Evolutionary conservation across 2,329 filamentous ascomycete genomes (phyloP).

Genomic region (Xylariales sp.): DNA sequence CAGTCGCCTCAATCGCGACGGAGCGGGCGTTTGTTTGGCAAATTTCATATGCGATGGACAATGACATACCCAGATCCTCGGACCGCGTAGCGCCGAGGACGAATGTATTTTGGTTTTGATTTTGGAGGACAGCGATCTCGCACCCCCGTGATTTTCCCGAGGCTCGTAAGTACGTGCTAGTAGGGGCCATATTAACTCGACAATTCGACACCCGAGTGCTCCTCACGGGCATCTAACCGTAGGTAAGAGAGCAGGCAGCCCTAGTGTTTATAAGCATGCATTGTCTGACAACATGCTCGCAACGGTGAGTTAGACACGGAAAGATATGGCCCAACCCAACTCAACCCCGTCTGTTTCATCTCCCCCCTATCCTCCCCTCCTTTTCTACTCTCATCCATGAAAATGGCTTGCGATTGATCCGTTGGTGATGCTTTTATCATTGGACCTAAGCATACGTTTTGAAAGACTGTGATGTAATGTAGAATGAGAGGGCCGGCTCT

Average conservation of each 20-base stretch:
- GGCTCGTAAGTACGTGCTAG: constrained; percentile 13
- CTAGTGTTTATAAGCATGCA: background rate
- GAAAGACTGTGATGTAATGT: background rate
- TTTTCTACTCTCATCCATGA: background rate
- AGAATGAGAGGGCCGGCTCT: background rate
- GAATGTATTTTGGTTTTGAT: constrained; percentile 30
- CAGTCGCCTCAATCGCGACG: constrained; percentile 45
- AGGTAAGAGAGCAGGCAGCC: background rate
- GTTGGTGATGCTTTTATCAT: background rate
- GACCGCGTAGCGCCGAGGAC: constrained; percentile 13
- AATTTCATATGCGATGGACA: constrained; percentile 34
- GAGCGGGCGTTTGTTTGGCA: constrained; percentile 44
- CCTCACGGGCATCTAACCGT: background rate
- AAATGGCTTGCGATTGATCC: background rate
- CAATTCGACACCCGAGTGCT: background rate
- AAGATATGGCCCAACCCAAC: background rate
- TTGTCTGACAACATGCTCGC: background rate
- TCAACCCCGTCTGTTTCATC: no score
- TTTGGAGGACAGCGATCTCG: constrained; percentile 18
- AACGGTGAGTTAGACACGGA: constrained; percentile 14
- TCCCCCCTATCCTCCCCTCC: no score
- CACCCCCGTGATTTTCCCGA: background rate
- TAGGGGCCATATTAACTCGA: background rate
- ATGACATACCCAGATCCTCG: constrained; percentile 43
- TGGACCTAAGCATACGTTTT: background rate